Percentiles rank a stretch among this genome's conserved stretches.
These are phyloP conservation scores for Pseudocercospora fuligena DNA, from an alignment of 2,329 filamentous ascomycete genomes.

Conservation along the genomic window DNA sequence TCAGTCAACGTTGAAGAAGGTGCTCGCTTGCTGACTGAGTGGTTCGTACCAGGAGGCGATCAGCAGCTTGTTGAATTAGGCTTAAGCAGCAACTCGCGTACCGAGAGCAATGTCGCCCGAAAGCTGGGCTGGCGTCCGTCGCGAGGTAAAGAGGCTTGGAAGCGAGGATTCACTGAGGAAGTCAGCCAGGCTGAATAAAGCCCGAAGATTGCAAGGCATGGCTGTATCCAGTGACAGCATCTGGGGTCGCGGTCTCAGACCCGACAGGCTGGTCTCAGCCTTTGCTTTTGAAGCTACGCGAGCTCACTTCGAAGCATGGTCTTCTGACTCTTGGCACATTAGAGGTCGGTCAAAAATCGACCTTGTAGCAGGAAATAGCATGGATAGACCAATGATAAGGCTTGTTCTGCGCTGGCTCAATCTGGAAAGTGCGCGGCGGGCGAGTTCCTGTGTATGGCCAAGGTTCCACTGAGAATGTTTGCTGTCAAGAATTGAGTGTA, in stretches of 20 bases:
- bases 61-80: slow-evolving; percentile 42
- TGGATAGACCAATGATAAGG: neutral
- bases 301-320: neutral
- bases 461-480: neutral
- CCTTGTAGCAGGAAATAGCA: neutral
- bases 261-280: neutral
- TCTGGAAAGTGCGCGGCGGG: neutral
- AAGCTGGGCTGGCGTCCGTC: slow-evolving; percentile 27
- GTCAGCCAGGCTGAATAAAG: slow-evolving; percentile 8
- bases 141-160: slow-evolving; percentile 25
- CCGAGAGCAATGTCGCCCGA: slow-evolving; percentile 18
- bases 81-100: slow-evolving; percentile 36
- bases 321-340: neutral
- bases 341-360: neutral
- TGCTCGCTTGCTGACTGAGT: neutral
- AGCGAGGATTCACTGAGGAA: slow-evolving; percentile 24
- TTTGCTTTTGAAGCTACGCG: too few relatives aligned
- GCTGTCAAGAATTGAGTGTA: neutral
- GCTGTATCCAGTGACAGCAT: too few relatives aligned
- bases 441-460: neutral
- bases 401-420: neutral
- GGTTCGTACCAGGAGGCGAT: slow-evolving; percentile 39
- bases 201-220: neutral
- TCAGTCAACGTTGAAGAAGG: neutral
- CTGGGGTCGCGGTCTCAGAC: neutral